Percentiles rank a stretch among this genome's conserved stretches.
phyloP scores from a whole-genome alignment of 768 basidiomycete species.

The Mycena epipterygia region DNA sequence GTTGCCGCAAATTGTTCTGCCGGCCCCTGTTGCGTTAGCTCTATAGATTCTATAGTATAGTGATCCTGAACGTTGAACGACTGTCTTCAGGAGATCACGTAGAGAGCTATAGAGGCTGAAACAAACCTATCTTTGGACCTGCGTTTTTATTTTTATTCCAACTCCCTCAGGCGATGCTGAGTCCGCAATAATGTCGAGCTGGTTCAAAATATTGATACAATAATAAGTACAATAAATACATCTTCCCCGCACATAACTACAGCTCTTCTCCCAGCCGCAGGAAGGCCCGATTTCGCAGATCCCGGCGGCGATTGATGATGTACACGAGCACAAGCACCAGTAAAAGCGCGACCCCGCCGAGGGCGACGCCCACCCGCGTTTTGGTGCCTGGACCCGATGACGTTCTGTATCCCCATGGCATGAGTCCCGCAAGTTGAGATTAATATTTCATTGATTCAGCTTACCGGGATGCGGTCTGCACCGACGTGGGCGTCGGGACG shows the following conservation, averaged over 20 bases:
- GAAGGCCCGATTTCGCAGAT: slow-evolving; percentile 20
- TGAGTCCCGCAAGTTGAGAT: background rate
- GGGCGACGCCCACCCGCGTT: slow-evolving; percentile 13
- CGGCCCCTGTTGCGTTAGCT: no score
- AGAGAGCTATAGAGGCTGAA: no score
- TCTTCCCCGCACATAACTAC: background rate
- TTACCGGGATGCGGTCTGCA: background rate
- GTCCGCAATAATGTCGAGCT: no score
- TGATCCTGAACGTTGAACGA: no score
- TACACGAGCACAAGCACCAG: slow-evolving; percentile 8
- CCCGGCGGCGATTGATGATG: slow-evolving; percentile 19
- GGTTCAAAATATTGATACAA: no score
- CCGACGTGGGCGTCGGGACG: slow-evolving; percentile 3
- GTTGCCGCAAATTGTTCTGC: no score
- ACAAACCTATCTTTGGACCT: no score
- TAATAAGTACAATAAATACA: no score
- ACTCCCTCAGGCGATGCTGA: no score
- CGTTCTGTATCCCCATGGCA: background rate
- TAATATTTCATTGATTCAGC: background rate
- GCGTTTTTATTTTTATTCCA: no score
- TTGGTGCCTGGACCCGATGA: background rate
- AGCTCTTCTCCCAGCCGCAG: slow-evolving; percentile 23
- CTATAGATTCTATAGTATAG: no score
- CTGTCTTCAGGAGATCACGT: no score
- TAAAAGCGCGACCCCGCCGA: slow-evolving; percentile 20